Base-by-base conservation (phyloP, 306 rosid genomes). In the Vicia villosa region DNA sequence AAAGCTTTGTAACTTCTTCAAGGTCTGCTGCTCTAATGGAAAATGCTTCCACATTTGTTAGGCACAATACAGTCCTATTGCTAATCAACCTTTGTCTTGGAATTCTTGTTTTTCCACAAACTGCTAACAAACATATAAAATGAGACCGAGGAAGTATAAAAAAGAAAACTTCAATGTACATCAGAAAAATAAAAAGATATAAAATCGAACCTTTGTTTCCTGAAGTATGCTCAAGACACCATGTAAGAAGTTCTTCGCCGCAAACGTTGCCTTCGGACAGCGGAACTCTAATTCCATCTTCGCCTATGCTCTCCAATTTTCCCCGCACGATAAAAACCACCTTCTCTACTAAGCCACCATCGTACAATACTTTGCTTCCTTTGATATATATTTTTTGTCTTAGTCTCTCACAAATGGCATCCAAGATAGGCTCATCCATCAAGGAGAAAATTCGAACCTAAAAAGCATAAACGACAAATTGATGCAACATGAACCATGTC, bases 321-420 rank as follows among this genome's bases (percentile, higher is more conserved):
- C 98, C 98, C 0, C 96, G 84, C 56, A 88, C 97, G n/a, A 93
- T 52, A 64, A 93, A 93, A 60, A 87, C 87, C 88, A 93, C 90
- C 81, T 93, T 90, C 80, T 90, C 96, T 8, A 93, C 74, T 14
- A 85, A 70, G 61, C 92, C 88, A 46, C 96, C 94, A 1, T 10
- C 46, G 56, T 63, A 62, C 59, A 93, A 65, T 68, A 88, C 69
- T 66, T 54, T 86, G 85, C 98, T 90, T 65, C 90, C 97, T 74
- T 85, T 69, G 56, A 93, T 90, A 51, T 93, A 93, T 16, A 88
- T 90, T 72, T 80, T 90, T 58, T 83, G 98, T 36, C 86, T 81
- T 41, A 90, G 82, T 79, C 87, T 93, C 81, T 82, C 91, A 24
- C 96, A 82, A 17, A 93, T 82, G 62, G 86, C 91, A 61, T 93